Evolutionary conservation across 495 filamentous ascomycete species (phyloP).

Genomic region (Glarea lozoyensis): DNA sequence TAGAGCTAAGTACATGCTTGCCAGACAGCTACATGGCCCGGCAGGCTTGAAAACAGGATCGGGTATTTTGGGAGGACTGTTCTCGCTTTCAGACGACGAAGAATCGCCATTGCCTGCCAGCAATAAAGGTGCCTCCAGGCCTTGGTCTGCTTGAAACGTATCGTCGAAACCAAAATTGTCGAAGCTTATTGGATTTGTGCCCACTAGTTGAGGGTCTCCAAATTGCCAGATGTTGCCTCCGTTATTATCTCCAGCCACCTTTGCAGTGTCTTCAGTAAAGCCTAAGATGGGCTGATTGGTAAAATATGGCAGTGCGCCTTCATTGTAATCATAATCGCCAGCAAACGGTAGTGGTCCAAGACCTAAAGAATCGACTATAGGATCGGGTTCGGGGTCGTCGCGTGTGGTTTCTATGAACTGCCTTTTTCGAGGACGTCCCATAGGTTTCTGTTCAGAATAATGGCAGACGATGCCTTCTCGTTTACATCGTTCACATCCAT

Average conservation of each 20-base stretch:
- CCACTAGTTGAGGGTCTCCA: slow-evolving; percentile 8
- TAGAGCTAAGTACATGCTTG: slow-evolving; percentile 33
- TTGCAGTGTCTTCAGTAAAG: slow-evolving; percentile 10
- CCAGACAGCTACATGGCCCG: slow-evolving; percentile 13
- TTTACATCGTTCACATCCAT: slow-evolving; percentile 47
- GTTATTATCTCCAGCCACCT: slow-evolving; percentile 11
- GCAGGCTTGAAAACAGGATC: background rate
- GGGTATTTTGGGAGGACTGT: too few species aligned
- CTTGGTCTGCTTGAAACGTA: background rate
- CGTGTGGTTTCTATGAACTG: slow-evolving; percentile 28
- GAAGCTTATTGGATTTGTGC: slow-evolving; percentile 15
- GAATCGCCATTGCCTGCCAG: slow-evolving; percentile 19
- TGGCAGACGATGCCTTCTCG: slow-evolving; percentile 43
- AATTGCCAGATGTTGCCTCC: slow-evolving; percentile 9
- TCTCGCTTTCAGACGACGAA: slow-evolving; percentile 19
- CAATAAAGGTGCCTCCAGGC: slow-evolving; percentile 15
- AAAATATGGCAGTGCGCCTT: slow-evolving; percentile 16
- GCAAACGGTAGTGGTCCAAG: slow-evolving; percentile 2
- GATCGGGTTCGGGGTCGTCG: slow-evolving; percentile 5
- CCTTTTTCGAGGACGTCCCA: slow-evolving; percentile 53
- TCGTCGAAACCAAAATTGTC: background rate
- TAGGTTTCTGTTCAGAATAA: slow-evolving; percentile 52
- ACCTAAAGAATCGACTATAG: background rate
- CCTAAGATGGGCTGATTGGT: slow-evolving; percentile 15
- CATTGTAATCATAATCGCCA: slow-evolving; percentile 4